These are phyloP conservation scores for Schizonepeta tenuifolia DNA, from an alignment of 257 asterid genomes.

Conservation along the genomic window DNA sequence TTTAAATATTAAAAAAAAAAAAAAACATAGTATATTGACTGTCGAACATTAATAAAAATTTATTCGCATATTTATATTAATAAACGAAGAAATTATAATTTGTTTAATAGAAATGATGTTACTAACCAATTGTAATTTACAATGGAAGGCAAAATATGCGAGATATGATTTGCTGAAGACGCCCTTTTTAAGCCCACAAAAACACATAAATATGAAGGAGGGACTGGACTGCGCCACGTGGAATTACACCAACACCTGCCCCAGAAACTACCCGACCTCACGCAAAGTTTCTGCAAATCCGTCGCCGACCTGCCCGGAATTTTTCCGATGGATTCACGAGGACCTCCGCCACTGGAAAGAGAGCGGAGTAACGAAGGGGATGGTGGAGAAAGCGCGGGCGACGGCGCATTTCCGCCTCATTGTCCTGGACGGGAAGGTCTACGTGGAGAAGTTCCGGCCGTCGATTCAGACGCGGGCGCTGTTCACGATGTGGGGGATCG, in stretches of 20 bases:
- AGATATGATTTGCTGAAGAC: slow-evolving; percentile 34
- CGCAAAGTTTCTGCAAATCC: slow-evolving; percentile 25
- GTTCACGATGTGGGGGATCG: slow-evolving; percentile 72
- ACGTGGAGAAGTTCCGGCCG: slow-evolving; percentile 56
- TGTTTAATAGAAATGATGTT: not conserved
- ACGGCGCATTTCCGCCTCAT: slow-evolving; percentile 65
- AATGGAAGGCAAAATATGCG: slow-evolving; percentile 39
- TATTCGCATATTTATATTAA: too few species aligned
- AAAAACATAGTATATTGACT: too few species aligned
- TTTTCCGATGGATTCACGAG: slow-evolving; percentile 76
- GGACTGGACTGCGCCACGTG: slow-evolving; percentile 56
- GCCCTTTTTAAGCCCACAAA: not conserved
- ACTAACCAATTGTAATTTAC: not conserved
- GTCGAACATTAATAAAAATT: too few species aligned
- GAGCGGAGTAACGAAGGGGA: slow-evolving; percentile 52
- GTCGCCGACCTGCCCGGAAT: slow-evolving; percentile 61
- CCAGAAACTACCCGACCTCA: slow-evolving; percentile 46
- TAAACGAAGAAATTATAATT: too few species aligned
- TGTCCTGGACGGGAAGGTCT: slow-evolving; percentile 55
- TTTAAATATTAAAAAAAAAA: too few species aligned
- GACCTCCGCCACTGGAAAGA: slow-evolving; percentile 62
- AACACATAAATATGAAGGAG: slow-evolving; percentile 30
- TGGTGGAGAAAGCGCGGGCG: slow-evolving; percentile 51
- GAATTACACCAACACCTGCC: slow-evolving; percentile 57
- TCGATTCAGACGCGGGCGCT: slow-evolving; percentile 69